phyloP scores from a whole-genome alignment of 106 monocot species.

The Acorus calamus region DNA sequence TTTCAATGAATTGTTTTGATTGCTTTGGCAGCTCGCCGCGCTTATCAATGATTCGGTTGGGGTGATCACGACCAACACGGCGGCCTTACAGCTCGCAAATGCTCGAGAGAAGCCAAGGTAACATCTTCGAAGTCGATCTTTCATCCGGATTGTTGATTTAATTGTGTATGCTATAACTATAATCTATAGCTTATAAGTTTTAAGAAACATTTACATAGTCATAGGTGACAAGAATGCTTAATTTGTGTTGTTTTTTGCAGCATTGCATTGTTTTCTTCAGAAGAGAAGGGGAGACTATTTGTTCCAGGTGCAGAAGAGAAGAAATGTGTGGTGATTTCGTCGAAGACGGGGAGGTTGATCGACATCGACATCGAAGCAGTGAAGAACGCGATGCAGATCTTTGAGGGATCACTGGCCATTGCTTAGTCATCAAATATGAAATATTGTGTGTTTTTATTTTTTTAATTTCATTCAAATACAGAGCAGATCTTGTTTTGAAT shows the following conservation, averaged over 20 bases:
- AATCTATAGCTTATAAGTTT: no score
- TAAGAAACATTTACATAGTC: no score
- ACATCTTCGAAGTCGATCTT: background rate
- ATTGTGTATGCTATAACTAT: no score
- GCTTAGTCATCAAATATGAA: constrained; percentile 16
- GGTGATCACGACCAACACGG: constrained; percentile 79
- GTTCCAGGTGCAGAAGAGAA: constrained; percentile 62
- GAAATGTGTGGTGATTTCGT: constrained; percentile 53
- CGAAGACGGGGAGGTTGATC: constrained; percentile 55
- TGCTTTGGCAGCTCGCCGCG: constrained; percentile 45
- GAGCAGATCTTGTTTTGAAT: no score
- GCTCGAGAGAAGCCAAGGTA: constrained; percentile 53
- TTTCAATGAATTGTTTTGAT: background rate
- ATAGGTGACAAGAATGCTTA: background rate
- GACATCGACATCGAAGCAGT: constrained; percentile 57
- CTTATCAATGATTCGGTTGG: constrained; percentile 74
- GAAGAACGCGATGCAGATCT: constrained; percentile 31
- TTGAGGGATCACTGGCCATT: constrained; percentile 32
- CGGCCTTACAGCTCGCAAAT: constrained; percentile 65
- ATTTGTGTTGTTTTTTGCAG: constrained; percentile 21
- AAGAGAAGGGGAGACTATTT: constrained; percentile 65
- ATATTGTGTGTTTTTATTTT: no score
- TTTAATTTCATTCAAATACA: no score
- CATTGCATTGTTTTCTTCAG: constrained; percentile 74
- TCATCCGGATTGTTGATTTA: no score